These are phyloP conservation scores for Paramecium biaurelia DNA, from an alignment of 73 alveolate genomes.

Conservation along the genomic window DNA sequence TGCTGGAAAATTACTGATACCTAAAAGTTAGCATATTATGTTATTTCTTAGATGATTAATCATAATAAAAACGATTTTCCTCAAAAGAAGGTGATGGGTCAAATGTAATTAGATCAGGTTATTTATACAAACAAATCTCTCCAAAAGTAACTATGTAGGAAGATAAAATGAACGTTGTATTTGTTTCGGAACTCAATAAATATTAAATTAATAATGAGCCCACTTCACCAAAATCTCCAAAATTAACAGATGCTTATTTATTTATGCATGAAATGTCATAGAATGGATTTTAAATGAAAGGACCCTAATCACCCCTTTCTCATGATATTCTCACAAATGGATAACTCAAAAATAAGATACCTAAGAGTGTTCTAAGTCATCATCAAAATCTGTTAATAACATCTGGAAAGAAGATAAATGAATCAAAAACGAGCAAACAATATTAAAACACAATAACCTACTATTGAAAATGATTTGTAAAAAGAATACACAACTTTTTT, in stretches of 20 bases:
- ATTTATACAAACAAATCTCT: background rate
- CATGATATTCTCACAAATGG: background rate
- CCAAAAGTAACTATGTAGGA: background rate
- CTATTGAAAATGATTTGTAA: background rate
- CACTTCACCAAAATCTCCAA: background rate
- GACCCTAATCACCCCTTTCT: background rate
- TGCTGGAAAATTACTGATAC: background rate
- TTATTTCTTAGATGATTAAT: background rate
- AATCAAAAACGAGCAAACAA: background rate
- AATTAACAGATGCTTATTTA: background rate
- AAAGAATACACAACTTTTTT: background rate
- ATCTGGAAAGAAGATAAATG: background rate
- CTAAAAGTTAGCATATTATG: background rate
- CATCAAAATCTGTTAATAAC: background rate
- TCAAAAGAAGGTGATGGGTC: background rate
- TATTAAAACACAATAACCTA: background rate
- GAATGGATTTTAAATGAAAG: background rate
- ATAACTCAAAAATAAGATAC: background rate
- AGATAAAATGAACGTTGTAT: background rate
- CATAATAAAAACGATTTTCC: background rate
- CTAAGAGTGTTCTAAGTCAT: constrained; percentile 11
- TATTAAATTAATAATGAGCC: background rate
- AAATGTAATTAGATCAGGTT: background rate
- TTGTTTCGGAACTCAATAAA: background rate
- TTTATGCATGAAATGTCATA: background rate